Evolutionary conservation across 495 filamentous ascomycete genomes (phyloP), one percentile per base, ranked within the genome.

Genomic region (Chaetomidium leptoderma): DNA sequence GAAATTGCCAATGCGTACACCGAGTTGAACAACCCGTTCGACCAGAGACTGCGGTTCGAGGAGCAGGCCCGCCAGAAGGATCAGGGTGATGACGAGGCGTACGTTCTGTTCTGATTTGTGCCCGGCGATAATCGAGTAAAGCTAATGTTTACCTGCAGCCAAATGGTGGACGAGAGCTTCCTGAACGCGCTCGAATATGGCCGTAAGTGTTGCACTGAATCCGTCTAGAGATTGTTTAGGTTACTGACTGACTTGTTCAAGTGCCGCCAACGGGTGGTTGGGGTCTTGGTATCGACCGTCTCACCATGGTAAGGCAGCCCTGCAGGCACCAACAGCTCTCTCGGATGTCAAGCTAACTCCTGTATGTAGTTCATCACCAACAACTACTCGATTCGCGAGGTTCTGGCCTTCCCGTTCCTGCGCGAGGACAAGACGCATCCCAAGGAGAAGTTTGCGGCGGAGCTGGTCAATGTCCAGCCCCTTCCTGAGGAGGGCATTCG

Each of bases 1-100:
- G 91, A 96, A 70, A 95, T 97, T 62, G 85, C 84, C 59, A 96
- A 97, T 66, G 91, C 92, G 3, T 97, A 97, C 77, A 99, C 93
- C 14, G 93, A 97, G 81, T 84, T 97, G 78, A 97, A 98, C 81
- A 87, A 96, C 68, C 90, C 92, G 52, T 92, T 96, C 69, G 90
- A 95, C 71, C 93, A 97, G 74, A 82, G 93, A 49, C 77, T 93
- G 55, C 86, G 92, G 35, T 97, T 98, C 76, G 90, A 96, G 71
- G 92, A 98, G 80, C 95, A 98, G 74, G 92, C 91, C 16, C 78
- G 82, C 61, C 91, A 97, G 81, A 98, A 97, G 77, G 92, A 84
- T 37, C 88, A 95, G 75, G 93, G 95, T 68, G 95, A 98, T 64
- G 91, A 97, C 63, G 93, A 98, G 76, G 93, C 91, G 2, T 62